Evolutionary conservation across 495 filamentous ascomycete genomes (phyloP).

Genomic region (Aspergillus sparsus): DNA sequence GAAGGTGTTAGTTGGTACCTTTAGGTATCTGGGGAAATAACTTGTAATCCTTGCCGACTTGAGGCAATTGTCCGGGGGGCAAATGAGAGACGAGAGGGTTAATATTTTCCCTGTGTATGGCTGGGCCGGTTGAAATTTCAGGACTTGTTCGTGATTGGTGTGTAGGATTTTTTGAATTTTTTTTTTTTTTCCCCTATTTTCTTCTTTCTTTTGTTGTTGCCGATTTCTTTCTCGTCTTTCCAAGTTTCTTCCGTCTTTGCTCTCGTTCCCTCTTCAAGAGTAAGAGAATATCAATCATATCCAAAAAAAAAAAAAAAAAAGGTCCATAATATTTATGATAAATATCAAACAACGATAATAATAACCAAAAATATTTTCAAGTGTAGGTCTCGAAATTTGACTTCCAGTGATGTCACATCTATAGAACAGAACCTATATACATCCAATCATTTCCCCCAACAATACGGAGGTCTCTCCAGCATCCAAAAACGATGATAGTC

Average conservation of each 20-base stretch:
- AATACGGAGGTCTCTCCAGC: too few species aligned
- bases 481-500: too few species aligned
- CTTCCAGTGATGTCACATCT: not conserved
- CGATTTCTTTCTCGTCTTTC: not conserved
- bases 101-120: too few species aligned
- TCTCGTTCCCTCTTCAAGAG: too few species aligned
- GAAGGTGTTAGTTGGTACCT: not conserved
- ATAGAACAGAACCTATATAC: not conserved
- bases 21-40: conserved; percentile 5
- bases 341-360: not conserved
- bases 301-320: not conserved
- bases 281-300: too few species aligned
- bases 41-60: conserved; percentile 9
- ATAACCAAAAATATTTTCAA: not conserved
- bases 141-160: too few species aligned
- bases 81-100: not conserved
- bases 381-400: not conserved
- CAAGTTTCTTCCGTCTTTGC: not conserved
- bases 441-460: not conserved
- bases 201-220: not conserved
- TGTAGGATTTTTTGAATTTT: too few species aligned
- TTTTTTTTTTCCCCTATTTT: too few species aligned
- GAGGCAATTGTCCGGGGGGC: conserved; percentile 6
- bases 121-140: too few species aligned
- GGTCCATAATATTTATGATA: not conserved